A percentile compares a stretch with the other conserved stretches of the same genome.
These are phyloP conservation scores for Pachysolen tannophilus DNA, from an alignment of 805 yeast genomes.

Conservation along the genomic window DNA sequence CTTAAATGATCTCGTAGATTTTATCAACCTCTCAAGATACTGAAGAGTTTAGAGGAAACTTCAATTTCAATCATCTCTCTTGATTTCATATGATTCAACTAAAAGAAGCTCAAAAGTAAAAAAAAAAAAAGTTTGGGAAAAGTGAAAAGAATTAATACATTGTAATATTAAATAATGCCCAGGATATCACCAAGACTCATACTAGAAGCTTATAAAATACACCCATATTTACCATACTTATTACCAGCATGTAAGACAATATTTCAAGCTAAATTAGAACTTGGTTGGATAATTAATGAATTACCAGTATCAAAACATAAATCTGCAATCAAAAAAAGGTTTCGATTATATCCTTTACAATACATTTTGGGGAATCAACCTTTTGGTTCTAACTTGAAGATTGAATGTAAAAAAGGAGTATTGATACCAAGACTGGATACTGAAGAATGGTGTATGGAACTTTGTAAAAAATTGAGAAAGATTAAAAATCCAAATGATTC, in stretches of 20 bases:
- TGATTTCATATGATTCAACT: too few relatives aligned
- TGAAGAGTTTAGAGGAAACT: too few relatives aligned
- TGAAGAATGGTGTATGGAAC: constrained; percentile 71
- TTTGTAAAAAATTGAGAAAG: constrained; percentile 18
- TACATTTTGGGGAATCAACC: constrained; percentile 84
- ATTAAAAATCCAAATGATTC: constrained; percentile 18
- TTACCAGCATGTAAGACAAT: constrained; percentile 21
- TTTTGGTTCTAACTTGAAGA: constrained; percentile 61
- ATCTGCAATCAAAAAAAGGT: constrained; percentile 46
- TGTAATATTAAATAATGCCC: constrained; percentile 3
- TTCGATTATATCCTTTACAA: constrained; percentile 63
- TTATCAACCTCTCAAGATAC: too few relatives aligned
- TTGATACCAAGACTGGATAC: constrained; percentile 94
- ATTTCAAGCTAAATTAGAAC: constrained; percentile 43
- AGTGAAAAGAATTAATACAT: too few relatives aligned
- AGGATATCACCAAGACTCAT: constrained; percentile 1
- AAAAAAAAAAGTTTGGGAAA: too few relatives aligned
- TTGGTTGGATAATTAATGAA: constrained; percentile 57
- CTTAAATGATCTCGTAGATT: too few relatives aligned
- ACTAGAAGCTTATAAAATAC: not conserved
- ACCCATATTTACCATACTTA: constrained; percentile 10
- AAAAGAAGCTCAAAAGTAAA: too few relatives aligned
- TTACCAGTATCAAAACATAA: constrained; percentile 39
- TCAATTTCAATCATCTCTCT: too few relatives aligned
- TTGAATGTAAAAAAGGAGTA: constrained; percentile 55